These are phyloP conservation scores for Limnanthes douglasii DNA, from an alignment of 345 rosid species.

Conservation along the genomic window DNA sequence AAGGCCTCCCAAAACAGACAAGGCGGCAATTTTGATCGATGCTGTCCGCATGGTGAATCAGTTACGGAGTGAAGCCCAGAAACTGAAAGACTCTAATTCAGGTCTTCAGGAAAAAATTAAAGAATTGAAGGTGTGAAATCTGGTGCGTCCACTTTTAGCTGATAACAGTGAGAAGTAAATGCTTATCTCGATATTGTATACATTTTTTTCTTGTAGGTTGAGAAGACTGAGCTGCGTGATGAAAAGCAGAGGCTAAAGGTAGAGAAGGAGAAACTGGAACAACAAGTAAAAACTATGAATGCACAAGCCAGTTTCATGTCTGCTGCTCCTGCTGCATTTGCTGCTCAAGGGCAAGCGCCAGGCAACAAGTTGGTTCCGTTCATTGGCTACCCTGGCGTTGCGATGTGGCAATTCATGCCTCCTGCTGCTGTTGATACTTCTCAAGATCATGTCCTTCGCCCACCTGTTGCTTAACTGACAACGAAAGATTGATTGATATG, in stretches of 20 bases:
- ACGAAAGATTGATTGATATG: constrained; percentile 10
- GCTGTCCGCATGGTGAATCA: constrained; percentile 79
- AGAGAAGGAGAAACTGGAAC: constrained; percentile 59
- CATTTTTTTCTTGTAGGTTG: constrained; percentile 20
- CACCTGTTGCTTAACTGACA: constrained; percentile 59
- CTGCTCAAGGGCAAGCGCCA: constrained; percentile 68
- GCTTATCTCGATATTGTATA: neutral
- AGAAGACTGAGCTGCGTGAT: constrained; percentile 60
- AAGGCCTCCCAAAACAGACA: constrained; percentile 85
- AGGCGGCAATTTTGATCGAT: constrained; percentile 69
- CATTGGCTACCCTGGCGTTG: constrained; percentile 86
- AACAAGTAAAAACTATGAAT: constrained; percentile 31
- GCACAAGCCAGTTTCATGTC: constrained; percentile 37
- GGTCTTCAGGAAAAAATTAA: constrained; percentile 74
- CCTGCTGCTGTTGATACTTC: constrained; percentile 92
- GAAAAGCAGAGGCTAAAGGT: constrained; percentile 54
- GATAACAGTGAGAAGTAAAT: neutral
- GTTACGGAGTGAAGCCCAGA: constrained; percentile 60
- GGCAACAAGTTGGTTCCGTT: constrained; percentile 87
- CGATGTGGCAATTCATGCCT: constrained; percentile 99
- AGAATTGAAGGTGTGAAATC: constrained; percentile 51
- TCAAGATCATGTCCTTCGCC: constrained; percentile 91
- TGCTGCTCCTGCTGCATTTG: constrained; percentile 30
- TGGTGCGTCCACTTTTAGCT: neutral
- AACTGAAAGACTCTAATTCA: constrained; percentile 76